Conservation (phyloP, 768 basidiomycete genomes). For the Amylocystis lapponica region DNA sequence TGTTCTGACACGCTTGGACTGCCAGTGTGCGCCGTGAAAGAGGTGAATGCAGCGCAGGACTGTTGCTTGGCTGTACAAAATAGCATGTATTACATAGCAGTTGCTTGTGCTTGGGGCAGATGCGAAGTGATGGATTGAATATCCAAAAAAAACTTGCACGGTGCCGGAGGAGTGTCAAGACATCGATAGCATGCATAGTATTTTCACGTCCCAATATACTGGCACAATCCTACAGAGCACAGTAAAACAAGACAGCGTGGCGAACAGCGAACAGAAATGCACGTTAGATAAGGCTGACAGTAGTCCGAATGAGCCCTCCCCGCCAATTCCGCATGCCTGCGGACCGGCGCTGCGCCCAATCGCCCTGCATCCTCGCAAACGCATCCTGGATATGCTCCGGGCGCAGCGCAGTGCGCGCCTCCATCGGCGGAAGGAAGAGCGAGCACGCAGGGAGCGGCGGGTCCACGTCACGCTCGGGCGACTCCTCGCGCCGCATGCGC, state of each 20-base stretch:
- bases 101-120: background rate
- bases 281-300: slow-evolving; percentile 66
- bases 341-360: slow-evolving; percentile 74
- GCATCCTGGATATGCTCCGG: slow-evolving; percentile 91
- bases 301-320: slow-evolving; percentile 75
- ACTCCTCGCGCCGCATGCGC: slow-evolving; percentile 41
- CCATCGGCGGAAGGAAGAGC: slow-evolving; percentile 76
- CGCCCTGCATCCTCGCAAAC: slow-evolving; percentile 83
- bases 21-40: background rate
- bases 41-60: too few relatives aligned
- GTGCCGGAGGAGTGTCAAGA: too few relatives aligned
- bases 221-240: slow-evolving; percentile 17
- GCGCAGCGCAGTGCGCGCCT: slow-evolving; percentile 69
- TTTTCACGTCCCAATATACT: too few relatives aligned
- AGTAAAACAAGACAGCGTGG: slow-evolving; percentile 10
- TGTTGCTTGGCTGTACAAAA: slow-evolving; percentile 3
- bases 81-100: too few relatives aligned
- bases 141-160: background rate
- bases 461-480: slow-evolving; percentile 50
- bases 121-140: background rate
- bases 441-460: slow-evolving; percentile 63
- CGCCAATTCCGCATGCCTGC: slow-evolving; percentile 90
- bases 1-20: slow-evolving; percentile 46
- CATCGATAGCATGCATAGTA: too few relatives aligned
- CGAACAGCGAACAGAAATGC: slow-evolving; percentile 2